Evolutionary conservation across 345 rosid species (phyloP).

Genomic region (Mercurialis annua): DNA sequence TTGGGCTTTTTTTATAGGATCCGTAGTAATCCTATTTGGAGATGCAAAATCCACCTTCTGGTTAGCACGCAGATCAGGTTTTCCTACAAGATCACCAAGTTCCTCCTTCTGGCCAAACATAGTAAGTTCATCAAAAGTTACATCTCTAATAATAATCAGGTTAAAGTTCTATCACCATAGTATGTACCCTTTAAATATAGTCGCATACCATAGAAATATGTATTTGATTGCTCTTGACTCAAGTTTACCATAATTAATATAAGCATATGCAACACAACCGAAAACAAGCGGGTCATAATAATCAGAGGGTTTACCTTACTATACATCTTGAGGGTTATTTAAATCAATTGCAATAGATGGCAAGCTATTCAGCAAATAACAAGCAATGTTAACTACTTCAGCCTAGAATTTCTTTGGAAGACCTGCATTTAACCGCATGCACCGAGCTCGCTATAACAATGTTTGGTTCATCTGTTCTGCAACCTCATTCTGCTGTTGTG

Average conservation of each 20-base stretch:
- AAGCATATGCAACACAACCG: too few species aligned
- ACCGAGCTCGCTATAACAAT: too few species aligned
- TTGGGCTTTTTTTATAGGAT: too few species aligned
- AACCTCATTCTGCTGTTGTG: too few species aligned
- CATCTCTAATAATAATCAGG: too few species aligned
- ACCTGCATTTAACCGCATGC: too few species aligned
- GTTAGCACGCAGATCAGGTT: neutral
- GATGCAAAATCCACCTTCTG: neutral
- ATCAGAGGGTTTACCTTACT: too few species aligned
- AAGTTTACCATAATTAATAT: constrained; percentile 7
- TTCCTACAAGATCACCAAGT: neutral
- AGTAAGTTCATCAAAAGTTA: neutral
- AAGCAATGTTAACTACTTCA: too few species aligned
- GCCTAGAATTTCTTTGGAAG: too few species aligned
- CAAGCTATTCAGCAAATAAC: too few species aligned
- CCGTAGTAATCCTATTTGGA: neutral
- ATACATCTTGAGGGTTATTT: neutral
- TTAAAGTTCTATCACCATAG: neutral
- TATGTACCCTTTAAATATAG: neutral
- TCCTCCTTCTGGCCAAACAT: neutral
- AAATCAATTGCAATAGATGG: neutral
- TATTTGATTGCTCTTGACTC: neutral
- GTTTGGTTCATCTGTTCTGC: too few species aligned
- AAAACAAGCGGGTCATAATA: too few species aligned
- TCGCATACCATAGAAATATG: neutral